Evolutionary conservation across 345 rosid genomes (phyloP), one percentile per base, ranked within the genome.

Genomic region (Angophora floribunda): DNA sequence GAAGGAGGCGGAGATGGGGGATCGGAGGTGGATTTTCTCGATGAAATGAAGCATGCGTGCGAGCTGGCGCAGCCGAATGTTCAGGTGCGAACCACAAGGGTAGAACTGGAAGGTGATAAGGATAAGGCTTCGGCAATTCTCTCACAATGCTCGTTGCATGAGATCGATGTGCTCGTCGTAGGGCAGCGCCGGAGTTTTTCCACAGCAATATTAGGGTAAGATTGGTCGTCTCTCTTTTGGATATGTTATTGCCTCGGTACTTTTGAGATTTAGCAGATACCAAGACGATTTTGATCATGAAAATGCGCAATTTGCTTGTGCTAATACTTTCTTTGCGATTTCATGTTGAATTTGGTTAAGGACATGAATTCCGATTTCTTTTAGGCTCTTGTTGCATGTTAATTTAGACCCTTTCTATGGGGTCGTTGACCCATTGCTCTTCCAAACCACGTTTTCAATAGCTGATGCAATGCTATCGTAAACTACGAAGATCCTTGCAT

Each of bases 131-230:
- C 89, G 28, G 86, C 91, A 13, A 95, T 96, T 87, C 96, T 96
- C 91, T 87, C 87, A 21, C 92, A 90, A 85, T 89, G 96, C 90
- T 92, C 91, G 28, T 86, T 67, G 86, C 91, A 95, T 53, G 93
- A 95, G 0, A 89, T 92, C 67, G 96, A 97, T 89, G 90, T 94
- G 86, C 94, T 96, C 45, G 89, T 97, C 47, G 92, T 96, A 15
- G 99, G 99, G 41, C 98, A 96, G 89, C 90, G 93, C 61, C 87
- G 96, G 87, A 95, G 96, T 86, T 90, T 97, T 89, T 94, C 98
- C 41, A 90, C 91, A 24, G 96, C 95, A 36, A 88, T 97, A 51
- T 90, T 95, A 88, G 96, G 98, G 98, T 95, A 86, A 91, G 92
- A 88, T 75, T 3, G 41, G 3, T 41, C 32, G 45, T 41, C 84